Evolutionary conservation across 257 asterid species (phyloP).

Genomic region (Jacaranda mimosifolia): DNA sequence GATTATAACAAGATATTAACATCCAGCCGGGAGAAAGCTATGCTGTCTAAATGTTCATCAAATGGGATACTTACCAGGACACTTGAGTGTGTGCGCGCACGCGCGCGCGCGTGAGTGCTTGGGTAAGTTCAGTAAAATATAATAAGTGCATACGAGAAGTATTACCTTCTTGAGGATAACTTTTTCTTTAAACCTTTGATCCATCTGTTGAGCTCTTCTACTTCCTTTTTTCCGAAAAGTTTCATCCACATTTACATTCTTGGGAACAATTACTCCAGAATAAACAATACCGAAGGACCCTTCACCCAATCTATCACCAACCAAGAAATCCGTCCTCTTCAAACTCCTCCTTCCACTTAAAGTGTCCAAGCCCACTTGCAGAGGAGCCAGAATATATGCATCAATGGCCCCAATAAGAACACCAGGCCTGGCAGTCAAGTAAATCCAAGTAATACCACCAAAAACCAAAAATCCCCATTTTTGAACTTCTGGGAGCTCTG

Average conservation of each 20-base stretch:
- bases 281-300: conserved; percentile 96
- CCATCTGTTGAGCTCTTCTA: conserved; percentile 47
- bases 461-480: conserved; percentile 61
- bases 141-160: background rate
- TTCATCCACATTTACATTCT: conserved; percentile 62
- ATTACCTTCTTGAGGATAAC: conserved; percentile 91
- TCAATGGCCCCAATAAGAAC: conserved; percentile 90
- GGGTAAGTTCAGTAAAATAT: too few species aligned
- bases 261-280: conserved; percentile 84
- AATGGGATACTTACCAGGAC: background rate
- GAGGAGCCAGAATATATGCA: conserved; percentile 81
- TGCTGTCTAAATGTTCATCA: background rate
- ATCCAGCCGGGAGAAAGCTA: background rate
- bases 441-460: conserved; percentile 77
- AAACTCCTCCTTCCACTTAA: conserved; percentile 79
- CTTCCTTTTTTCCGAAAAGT: conserved; percentile 48
- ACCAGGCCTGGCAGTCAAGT: conserved; percentile 94
- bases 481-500: conserved; percentile 62
- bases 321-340: conserved; percentile 75
- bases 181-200: conserved; percentile 70
- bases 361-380: conserved; percentile 76
- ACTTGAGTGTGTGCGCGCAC: too few species aligned
- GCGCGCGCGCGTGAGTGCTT: too few species aligned
- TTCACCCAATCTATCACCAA: conserved; percentile 82
- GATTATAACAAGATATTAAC: conserved; percentile 25